Conservation (phyloP, 2,329 filamentous ascomycete genomes). For the Blastomyces percursus region DNA sequence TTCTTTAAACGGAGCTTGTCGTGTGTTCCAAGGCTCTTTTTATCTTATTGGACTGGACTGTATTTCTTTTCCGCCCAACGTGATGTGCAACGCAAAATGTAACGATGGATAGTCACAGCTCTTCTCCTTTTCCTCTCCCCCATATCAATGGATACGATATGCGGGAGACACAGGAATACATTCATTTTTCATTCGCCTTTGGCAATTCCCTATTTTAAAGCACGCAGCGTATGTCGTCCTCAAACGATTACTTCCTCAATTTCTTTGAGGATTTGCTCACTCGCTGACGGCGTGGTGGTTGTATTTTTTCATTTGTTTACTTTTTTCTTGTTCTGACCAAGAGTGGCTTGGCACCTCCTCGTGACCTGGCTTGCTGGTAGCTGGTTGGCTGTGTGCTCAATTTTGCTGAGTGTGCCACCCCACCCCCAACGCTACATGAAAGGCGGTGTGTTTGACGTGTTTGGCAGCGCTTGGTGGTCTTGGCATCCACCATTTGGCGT, state of each 20-base stretch:
- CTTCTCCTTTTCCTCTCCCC: background rate
- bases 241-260: background rate
- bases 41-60: too few relatives aligned
- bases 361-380: background rate
- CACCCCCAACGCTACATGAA: too few relatives aligned
- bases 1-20: background rate
- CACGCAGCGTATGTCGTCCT: too few relatives aligned
- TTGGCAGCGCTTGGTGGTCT: too few relatives aligned
- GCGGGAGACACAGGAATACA: background rate
- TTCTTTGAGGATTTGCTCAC: background rate
- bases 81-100: background rate
- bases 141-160: background rate
- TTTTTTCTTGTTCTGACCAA: background rate
- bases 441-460: too few relatives aligned
- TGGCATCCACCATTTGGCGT: too few relatives aligned
- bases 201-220: background rate
- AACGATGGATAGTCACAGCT: background rate
- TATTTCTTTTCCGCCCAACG: background rate
- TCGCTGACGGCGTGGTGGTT: background rate
- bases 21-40: too few relatives aligned
- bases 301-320: background rate
- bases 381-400: background rate
- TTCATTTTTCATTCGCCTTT: background rate
- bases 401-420: background rate
- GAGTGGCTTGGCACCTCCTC: background rate